phyloP scores from a whole-genome alignment of 306 rosid genomes.

The Quercus bicolor region DNA sequence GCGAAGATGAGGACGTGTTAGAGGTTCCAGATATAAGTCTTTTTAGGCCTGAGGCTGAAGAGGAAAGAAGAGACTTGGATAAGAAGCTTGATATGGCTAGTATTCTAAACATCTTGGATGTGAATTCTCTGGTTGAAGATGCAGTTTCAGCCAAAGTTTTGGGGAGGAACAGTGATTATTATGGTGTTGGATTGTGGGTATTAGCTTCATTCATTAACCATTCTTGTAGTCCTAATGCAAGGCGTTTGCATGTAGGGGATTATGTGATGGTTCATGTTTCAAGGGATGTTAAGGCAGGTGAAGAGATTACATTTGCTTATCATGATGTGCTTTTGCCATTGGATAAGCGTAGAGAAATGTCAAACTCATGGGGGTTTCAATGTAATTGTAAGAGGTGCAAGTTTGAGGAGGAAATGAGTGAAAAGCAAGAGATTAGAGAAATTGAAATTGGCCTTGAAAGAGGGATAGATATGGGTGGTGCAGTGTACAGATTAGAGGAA shows the following conservation, averaged over 20 bases:
- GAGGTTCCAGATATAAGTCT: constrained; percentile 56
- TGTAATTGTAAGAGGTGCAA: constrained; percentile 77
- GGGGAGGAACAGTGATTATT: constrained; percentile 63
- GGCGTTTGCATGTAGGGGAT: constrained; percentile 80
- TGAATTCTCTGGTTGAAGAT: constrained; percentile 75
- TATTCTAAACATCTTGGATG: constrained; percentile 62
- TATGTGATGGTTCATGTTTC: constrained; percentile 72
- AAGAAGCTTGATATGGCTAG: constrained; percentile 42
- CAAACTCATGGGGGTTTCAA: constrained; percentile 66
- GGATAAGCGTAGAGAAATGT: constrained; percentile 53
- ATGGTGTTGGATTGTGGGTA: constrained; percentile 84
- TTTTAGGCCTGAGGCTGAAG: constrained; percentile 48
- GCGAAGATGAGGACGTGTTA: constrained; percentile 65
- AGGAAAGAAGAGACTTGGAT: not conserved
- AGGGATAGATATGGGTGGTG: constrained; percentile 58
- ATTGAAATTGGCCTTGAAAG: constrained; percentile 65
- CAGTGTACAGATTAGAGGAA: constrained; percentile 62
- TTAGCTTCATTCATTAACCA: constrained; percentile 77
- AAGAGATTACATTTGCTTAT: constrained; percentile 76
- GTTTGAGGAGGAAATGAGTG: constrained; percentile 52
- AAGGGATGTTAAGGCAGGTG: constrained; percentile 74
- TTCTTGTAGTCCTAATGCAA: constrained; percentile 69
- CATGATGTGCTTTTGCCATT: constrained; percentile 47
- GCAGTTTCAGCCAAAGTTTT: constrained; percentile 60
- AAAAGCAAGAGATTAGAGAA: constrained; percentile 52